These are phyloP conservation scores for Fimicolochytrium jonesii DNA, from an alignment of 192 early-diverging fungal genomes.

Conservation along the genomic window DNA sequence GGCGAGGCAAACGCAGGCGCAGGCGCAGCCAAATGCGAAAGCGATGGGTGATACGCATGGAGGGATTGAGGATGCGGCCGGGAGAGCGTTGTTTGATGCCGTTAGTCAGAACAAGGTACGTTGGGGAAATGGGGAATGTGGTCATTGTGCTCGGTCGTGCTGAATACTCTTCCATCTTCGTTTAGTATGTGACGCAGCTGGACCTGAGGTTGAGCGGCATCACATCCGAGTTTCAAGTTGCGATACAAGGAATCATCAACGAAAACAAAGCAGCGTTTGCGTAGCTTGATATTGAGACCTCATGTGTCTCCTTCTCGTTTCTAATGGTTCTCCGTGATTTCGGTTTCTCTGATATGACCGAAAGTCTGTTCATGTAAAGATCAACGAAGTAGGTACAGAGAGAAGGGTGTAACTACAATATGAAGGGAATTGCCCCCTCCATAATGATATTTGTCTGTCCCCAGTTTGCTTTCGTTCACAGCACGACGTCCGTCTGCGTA, in stretches of 20 bases:
- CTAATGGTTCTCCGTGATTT: too few species aligned
- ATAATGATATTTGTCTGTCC: too few species aligned
- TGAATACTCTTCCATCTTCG: background rate
- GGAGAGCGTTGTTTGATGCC: slow-evolving; percentile 50
- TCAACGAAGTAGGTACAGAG: too few species aligned
- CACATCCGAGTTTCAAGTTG: slow-evolving; percentile 40
- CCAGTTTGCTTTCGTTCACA: too few species aligned
- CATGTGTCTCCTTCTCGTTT: too few species aligned
- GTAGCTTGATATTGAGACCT: background rate
- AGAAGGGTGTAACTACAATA: too few species aligned
- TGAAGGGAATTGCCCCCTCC: too few species aligned
- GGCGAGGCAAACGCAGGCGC: background rate
- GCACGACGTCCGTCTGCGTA: too few species aligned
- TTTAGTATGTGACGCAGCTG: slow-evolving; percentile 45
- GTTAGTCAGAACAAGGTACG: slow-evolving; percentile 51
- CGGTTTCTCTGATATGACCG: too few species aligned
- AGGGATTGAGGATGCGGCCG: slow-evolving; percentile 30
- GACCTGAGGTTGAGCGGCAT: slow-evolving; percentile 48
- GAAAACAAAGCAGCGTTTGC: slow-evolving; percentile 27
- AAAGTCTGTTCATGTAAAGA: too few species aligned
- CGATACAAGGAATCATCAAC: slow-evolving; percentile 48
- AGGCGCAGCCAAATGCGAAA: background rate
- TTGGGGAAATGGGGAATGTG: background rate
- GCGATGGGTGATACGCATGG: background rate
- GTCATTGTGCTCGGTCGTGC: background rate